Base-by-base conservation (phyloP, 139 green algal species). In the Eudorina sp. region DNA sequence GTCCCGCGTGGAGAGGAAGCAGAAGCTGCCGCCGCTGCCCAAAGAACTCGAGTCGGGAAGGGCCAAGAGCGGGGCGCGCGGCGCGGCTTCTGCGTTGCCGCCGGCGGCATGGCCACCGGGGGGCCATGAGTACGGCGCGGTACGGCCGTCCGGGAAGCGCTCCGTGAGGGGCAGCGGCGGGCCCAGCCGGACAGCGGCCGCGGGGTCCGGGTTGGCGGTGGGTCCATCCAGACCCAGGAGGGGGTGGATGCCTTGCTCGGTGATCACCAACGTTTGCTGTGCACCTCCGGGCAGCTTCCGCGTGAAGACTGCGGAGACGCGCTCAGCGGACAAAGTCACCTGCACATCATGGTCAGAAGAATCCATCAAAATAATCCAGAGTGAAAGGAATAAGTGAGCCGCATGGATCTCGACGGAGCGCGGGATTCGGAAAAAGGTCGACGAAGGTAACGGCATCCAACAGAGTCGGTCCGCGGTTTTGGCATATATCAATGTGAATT, bases 1-100 rank as follows among this genome's bases (percentile, higher is more conserved):
- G n/a, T 68, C 75, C 19, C 75, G 48, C 13, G 75, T 83, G 43
- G 75, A 60, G 4, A 83, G 48, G 75, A 53, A 83, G 75, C 75
- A 83, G 48, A 64, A 27, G 73, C 41, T 55, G 38, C 41, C 70
- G 38, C 19, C 43, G 38, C 70, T 34, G 31, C n/a, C n/a, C n/a
- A n/a, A n/a, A n/a, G n/a, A n/a, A n/a, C n/a, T n/a, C n/a, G n/a
- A n/a, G 45, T 62, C 73, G n/a, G 45, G 0, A 27, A 81, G 25
- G 13, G 46, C 73, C n/a, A 45, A 62, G 18, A 62, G 45, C 73
- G 73, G 73, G 27, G 46, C 43, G 45, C 45, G 45, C 9, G 45
- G 29, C 21, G 43, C 73, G 73, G 45, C 73, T n/a, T 81, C 70
- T 14, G 41, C n/a, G 72, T 1, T 41, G 41, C 41, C 40, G 41